A percentile compares a stretch with the other conserved stretches of the same genome.
These are phyloP conservation scores for Protomyces arabidopsidicola DNA, from an alignment of 1,139 yeast genomes.

Conservation along the genomic window DNA sequence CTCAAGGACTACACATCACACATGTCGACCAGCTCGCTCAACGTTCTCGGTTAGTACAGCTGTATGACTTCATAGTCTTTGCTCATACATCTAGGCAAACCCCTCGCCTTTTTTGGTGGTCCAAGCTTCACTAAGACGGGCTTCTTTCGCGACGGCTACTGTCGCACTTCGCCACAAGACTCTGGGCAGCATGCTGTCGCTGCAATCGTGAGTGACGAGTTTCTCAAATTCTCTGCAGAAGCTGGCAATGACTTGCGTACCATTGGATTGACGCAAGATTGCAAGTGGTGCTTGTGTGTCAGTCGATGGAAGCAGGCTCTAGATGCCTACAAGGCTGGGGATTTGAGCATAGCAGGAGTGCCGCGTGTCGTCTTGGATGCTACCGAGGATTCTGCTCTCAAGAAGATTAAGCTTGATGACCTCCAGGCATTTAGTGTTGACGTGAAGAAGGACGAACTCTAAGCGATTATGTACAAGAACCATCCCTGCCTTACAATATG, in stretches of 20 bases:
- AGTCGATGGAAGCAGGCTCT: slow-evolving; percentile 26
- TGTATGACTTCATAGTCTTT: too few species aligned
- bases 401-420: slow-evolving; percentile 12
- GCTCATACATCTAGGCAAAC: neutral
- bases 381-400: slow-evolving; percentile 19
- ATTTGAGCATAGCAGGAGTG: slow-evolving; percentile 14
- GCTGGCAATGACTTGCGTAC: slow-evolving; percentile 19
- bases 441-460: neutral
- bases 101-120: slow-evolving; percentile 17
- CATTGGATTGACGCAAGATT: slow-evolving; percentile 18
- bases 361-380: slow-evolving; percentile 18
- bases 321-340: slow-evolving; percentile 21
- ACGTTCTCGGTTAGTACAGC: neutral
- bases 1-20: neutral
- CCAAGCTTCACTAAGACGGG: slow-evolving; percentile 15
- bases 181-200: slow-evolving; percentile 22
- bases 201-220: slow-evolving; percentile 18
- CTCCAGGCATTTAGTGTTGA: slow-evolving; percentile 4
- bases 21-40: neutral
- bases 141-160: slow-evolving; percentile 26
- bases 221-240: slow-evolving; percentile 22
- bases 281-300: slow-evolving; percentile 25
- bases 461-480: neutral
- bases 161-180: slow-evolving; percentile 23
- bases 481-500: neutral